phyloP scores from a whole-genome alignment of 2,329 filamentous ascomycete species.

The Aspergillus texensis region DNA sequence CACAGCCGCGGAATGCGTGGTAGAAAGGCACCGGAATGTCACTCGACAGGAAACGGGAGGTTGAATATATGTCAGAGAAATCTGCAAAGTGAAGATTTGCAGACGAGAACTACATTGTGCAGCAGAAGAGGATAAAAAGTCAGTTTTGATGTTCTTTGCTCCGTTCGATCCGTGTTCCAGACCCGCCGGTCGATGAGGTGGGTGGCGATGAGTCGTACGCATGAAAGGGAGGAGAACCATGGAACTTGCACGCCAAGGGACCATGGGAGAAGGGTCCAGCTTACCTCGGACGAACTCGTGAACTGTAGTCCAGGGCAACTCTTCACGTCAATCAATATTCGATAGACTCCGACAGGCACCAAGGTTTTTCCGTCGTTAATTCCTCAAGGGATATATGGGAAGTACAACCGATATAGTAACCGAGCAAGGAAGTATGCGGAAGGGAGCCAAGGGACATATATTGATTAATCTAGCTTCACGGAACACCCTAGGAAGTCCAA shows the following conservation, averaged over 20 bases:
- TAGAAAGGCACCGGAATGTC: slow-evolving; percentile 16
- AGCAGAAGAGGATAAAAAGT: neutral
- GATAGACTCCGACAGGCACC: neutral
- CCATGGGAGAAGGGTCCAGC: slow-evolving; percentile 10
- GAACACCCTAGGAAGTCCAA: neutral
- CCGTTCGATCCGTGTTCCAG: slow-evolving; percentile 13
- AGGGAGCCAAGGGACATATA: neutral
- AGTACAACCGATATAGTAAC: neutral
- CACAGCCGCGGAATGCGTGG: slow-evolving; percentile 23
- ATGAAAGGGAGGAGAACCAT: slow-evolving; percentile 2
- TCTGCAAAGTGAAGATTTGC: neutral
- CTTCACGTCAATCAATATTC: neutral
- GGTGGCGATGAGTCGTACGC: slow-evolving; percentile 5
- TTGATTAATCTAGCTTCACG: neutral
- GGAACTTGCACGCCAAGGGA: neutral
- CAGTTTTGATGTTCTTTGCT: neutral
- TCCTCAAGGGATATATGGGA: neutral
- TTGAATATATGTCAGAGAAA: neutral
- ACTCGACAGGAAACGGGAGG: neutral
- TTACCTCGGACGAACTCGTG: slow-evolving; percentile 10
- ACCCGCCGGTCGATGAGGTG: slow-evolving; percentile 5
- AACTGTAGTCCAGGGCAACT: neutral
- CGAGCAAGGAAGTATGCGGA: neutral
- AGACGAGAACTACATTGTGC: slow-evolving; percentile 1
- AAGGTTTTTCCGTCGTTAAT: neutral